These are phyloP conservation scores for Paraglomus brasilianum DNA, from an alignment of 192 early-diverging fungal genomes.

Conservation along the genomic window DNA sequence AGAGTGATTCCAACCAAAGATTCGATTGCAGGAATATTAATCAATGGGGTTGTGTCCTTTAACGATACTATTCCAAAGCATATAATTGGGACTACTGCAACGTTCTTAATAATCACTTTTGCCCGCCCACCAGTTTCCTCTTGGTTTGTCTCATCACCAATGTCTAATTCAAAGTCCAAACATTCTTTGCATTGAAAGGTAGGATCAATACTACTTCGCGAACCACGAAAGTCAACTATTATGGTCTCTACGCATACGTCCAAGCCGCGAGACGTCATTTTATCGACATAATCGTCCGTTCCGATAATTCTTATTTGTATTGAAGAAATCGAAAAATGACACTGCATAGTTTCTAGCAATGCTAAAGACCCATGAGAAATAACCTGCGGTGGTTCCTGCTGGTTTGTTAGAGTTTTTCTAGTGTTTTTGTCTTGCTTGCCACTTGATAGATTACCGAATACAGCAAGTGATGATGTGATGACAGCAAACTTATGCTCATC, in stretches of 20 bases:
- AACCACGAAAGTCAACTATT: slow-evolving; percentile 14
- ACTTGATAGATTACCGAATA: too few relatives aligned
- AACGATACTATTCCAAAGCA: slow-evolving; percentile 13
- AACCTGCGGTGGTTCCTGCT: too few relatives aligned
- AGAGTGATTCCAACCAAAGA: not conserved
- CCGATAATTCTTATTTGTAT: slow-evolving; percentile 13
- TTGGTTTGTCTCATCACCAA: not conserved
- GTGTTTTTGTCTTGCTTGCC: too few relatives aligned
- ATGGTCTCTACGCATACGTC: slow-evolving; percentile 8
- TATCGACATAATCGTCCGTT: slow-evolving; percentile 10
- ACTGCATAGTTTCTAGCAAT: slow-evolving; percentile 2
- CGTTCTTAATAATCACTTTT: not conserved
- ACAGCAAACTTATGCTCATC: slow-evolving; percentile 3
- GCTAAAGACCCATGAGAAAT: too few relatives aligned
- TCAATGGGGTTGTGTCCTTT: slow-evolving; percentile 13
- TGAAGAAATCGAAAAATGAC: slow-evolving; percentile 15
- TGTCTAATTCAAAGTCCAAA: not conserved
- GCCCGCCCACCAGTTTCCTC: slow-evolving; percentile 8
- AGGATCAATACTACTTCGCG: slow-evolving; percentile 20
- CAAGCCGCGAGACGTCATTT: slow-evolving; percentile 20
- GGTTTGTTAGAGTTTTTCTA: too few relatives aligned
- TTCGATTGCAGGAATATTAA: slow-evolving; percentile 14
- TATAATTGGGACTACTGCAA: slow-evolving; percentile 20
- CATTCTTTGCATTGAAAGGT: slow-evolving; percentile 3
- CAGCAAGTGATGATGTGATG: too few relatives aligned